Evolutionary conservation across 257 asterid genomes (phyloP).

Genomic region (Fraxinus quadrangulata): DNA sequence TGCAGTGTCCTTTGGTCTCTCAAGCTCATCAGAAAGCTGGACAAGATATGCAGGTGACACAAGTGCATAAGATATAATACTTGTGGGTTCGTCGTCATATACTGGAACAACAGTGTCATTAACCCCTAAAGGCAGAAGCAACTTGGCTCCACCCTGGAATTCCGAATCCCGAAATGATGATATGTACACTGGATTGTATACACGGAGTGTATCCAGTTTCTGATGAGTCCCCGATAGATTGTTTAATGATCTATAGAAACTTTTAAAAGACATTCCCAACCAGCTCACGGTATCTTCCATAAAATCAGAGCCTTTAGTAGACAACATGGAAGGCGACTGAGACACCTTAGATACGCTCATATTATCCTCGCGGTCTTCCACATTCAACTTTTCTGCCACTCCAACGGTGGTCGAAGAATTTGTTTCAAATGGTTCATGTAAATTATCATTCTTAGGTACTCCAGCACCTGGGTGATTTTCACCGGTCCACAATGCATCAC

Average conservation of each 20-base stretch:
- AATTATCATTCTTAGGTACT: slow-evolving; percentile 38
- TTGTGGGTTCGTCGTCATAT: slow-evolving; percentile 96
- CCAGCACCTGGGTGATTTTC: slow-evolving; percentile 47
- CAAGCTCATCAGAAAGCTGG: slow-evolving; percentile 67
- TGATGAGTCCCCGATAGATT: slow-evolving; percentile 52
- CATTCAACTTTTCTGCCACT: slow-evolving; percentile 45
- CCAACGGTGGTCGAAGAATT: slow-evolving; percentile 45
- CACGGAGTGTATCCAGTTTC: slow-evolving; percentile 61
- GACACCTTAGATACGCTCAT: slow-evolving; percentile 35
- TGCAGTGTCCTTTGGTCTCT: slow-evolving; percentile 50
- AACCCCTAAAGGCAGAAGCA: slow-evolving; percentile 69
- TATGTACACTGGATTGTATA: slow-evolving; percentile 67
- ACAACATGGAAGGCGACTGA: slow-evolving; percentile 39
- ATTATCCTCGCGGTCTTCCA: slow-evolving; percentile 53
- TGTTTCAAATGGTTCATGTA: slow-evolving; percentile 39
- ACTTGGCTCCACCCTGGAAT: slow-evolving; percentile 65
- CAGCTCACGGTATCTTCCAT: slow-evolving; percentile 62
- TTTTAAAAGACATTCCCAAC: slow-evolving; percentile 72
- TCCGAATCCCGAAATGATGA: slow-evolving; percentile 68
- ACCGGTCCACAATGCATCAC: slow-evolving; percentile 95
- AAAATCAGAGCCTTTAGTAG: slow-evolving; percentile 52
- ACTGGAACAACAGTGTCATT: slow-evolving; percentile 78
- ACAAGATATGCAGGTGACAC: slow-evolving; percentile 54
- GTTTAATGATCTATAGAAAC: slow-evolving; percentile 66
- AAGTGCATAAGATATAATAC: slow-evolving; percentile 79